A percentile compares a stretch with the other conserved stretches of the same genome.
These are phyloP conservation scores for Syzygium grande DNA, from an alignment of 345 rosid species.

Conservation along the genomic window DNA sequence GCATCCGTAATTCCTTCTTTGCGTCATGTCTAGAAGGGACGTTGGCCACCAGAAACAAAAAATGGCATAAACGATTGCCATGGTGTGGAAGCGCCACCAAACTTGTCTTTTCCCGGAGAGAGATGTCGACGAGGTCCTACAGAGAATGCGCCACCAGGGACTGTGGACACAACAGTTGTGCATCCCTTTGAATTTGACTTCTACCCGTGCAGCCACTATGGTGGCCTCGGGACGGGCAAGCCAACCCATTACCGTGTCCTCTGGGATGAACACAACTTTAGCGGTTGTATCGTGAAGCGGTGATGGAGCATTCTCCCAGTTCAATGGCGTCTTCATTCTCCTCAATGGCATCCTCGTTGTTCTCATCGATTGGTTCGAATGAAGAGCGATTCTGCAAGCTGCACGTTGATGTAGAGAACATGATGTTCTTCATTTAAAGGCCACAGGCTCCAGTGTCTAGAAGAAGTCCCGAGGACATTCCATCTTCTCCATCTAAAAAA, in stretches of 20 bases:
- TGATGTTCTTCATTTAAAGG: slow-evolving; percentile 70
- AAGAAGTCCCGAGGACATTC: not conserved
- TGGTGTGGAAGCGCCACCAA: slow-evolving; percentile 76
- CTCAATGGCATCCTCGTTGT: slow-evolving; percentile 7
- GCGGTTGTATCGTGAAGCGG: slow-evolving; percentile 49
- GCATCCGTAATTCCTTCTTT: slow-evolving; percentile 23
- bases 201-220: slow-evolving; percentile 72
- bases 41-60: slow-evolving; percentile 31
- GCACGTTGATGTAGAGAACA: slow-evolving; percentile 52
- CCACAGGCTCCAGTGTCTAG: not conserved
- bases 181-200: slow-evolving; percentile 79
- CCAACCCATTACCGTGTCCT: slow-evolving; percentile 73
- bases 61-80: slow-evolving; percentile 28
- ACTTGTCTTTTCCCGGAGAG: slow-evolving; percentile 58
- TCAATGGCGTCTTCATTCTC: slow-evolving; percentile 8
- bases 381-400: slow-evolving; percentile 44
- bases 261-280: slow-evolving; percentile 62
- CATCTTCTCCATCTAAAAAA: not conserved
- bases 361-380: slow-evolving; percentile 25
- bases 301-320: slow-evolving; percentile 36
- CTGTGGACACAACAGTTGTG: slow-evolving; percentile 58
- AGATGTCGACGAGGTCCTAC: slow-evolving; percentile 20
- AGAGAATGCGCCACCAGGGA: slow-evolving; percentile 69
- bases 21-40: slow-evolving; percentile 60
- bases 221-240: slow-evolving; percentile 80